Evolutionary conservation across 345 rosid genomes (phyloP).

Genomic region (Mercurialis annua): DNA sequence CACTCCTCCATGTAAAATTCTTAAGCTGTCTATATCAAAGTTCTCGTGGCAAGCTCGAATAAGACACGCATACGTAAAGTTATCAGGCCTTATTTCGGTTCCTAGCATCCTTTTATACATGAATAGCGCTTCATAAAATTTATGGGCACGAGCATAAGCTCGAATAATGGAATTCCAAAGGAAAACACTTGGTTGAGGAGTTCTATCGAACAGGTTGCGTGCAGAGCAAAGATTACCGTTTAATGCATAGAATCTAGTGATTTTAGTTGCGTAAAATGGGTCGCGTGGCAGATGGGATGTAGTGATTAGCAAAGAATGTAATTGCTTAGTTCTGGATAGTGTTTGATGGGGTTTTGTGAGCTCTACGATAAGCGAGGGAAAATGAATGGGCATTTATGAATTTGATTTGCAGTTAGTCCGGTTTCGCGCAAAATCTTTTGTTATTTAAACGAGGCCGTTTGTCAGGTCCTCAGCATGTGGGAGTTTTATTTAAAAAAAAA

Average conservation of each 20-base stretch:
- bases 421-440: too few species aligned
- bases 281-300: conserved; percentile 47
- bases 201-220: conserved; percentile 67
- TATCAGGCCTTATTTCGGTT: conserved; percentile 52
- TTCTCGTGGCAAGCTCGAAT: conserved; percentile 57
- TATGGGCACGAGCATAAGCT: conserved; percentile 51
- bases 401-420: too few species aligned
- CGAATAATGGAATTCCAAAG: conserved; percentile 84
- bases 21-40: conserved; percentile 40
- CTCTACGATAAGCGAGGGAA: conserved; percentile 40
- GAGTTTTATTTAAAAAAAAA: neutral
- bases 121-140: conserved; percentile 29
- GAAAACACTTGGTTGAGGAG: conserved; percentile 65
- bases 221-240: conserved; percentile 51
- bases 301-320: conserved; percentile 61
- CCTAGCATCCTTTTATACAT: conserved; percentile 51
- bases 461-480: too few species aligned
- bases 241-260: conserved; percentile 46
- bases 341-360: conserved; percentile 49
- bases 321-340: conserved; percentile 47
- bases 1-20: conserved; percentile 51
- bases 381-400: conserved; percentile 27
- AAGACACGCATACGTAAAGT: conserved; percentile 70
- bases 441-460: too few species aligned
- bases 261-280: conserved; percentile 64